Evolutionary conservation across 352 stramenopile genomes (phyloP).

Genomic region (Aphanomyces stellatus): DNA sequence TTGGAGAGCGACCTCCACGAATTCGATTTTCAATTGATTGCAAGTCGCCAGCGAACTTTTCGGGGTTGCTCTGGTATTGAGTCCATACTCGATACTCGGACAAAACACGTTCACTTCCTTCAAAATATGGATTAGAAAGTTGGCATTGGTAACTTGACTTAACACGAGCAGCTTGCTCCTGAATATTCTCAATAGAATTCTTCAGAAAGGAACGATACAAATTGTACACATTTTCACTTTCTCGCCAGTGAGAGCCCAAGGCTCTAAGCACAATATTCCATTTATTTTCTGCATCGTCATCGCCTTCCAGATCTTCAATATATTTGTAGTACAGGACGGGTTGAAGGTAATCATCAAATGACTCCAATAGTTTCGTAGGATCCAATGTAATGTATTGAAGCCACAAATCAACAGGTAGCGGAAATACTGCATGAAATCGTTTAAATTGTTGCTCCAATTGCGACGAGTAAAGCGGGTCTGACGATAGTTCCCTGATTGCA

Average conservation of each 20-base stretch:
- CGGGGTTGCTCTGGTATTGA: not conserved
- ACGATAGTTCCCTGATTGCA: not conserved
- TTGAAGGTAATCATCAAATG: conserved; percentile 8
- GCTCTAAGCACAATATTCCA: conserved; percentile 1
- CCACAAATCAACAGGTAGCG: conserved; percentile 3
- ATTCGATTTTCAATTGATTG: not conserved
- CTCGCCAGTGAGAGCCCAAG: not conserved
- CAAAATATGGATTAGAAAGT: not conserved
- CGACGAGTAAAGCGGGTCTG: not conserved
- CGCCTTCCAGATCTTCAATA: not conserved
- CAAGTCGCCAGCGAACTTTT: not conserved
- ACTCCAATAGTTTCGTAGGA: not conserved
- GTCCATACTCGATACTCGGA: conserved; percentile 14
- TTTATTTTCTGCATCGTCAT: not conserved
- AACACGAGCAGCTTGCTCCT: not conserved
- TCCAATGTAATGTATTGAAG: conserved; percentile 3
- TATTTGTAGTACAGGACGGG: conserved; percentile 14
- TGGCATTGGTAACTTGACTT: conserved; percentile 7
- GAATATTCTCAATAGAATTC: not conserved
- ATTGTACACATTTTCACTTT: conserved; percentile 14
- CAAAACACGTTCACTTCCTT: conserved; percentile 6
- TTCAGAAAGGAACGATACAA: not conserved
- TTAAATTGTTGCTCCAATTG: conserved; percentile 14
- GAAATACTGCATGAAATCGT: conserved; percentile 1
- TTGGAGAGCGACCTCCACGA: not conserved